Base-by-base conservation (phyloP, 345 rosid species). In the Citrus medica region DNA sequence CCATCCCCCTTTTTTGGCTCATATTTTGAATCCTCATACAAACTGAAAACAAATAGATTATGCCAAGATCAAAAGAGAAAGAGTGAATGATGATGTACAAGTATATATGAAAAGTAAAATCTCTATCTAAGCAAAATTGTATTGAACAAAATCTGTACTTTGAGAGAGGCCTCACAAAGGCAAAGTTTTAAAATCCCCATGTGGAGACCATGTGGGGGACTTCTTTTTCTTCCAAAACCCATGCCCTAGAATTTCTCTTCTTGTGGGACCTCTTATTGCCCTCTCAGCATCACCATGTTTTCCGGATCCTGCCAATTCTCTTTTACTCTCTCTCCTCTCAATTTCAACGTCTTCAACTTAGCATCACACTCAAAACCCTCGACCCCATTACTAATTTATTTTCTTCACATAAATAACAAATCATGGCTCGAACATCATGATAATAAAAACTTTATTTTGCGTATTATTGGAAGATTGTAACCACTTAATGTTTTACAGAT, bases 291-390 rank as follows among this genome's bases (percentile, higher is more conserved):
- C 83, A 24, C 87, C 89, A 84, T 85, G 90, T 87, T 89, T 89
- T 89, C 89, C 89, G 92, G 90, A 89, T 87, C 89, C 84, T 87
- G 90, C 88, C 87, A 83, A 78, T 76, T 62, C 63, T 37, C 73
- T 33, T 67, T 30, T 2, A 6, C n/a, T 69, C 56, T 6, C 21
- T 48, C 60, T n/a, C 73, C 79, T 37, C 80, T 10, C 66, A 55
- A 16, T 30, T 78, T 75, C 83, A 77, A 71, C 82, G 35, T 80
- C 79, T 70, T 74, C 70, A 7, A 60, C 58, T 16, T 71, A 56
- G 37, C 53, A 30, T 32, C 48, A 6, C 37, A 70, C 40, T 70
- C 37, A 51, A 27, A 51, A 14, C 24, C 73, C 27, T 53, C 42
- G 40, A 30, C 56, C 56, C 56, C 51, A 37, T 67, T 35, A 21